Evolutionary conservation across 768 basidiomycete genomes (phyloP), one percentile per base, ranked within the genome.

Genomic region (Pleurotus citrinopileatus): DNA sequence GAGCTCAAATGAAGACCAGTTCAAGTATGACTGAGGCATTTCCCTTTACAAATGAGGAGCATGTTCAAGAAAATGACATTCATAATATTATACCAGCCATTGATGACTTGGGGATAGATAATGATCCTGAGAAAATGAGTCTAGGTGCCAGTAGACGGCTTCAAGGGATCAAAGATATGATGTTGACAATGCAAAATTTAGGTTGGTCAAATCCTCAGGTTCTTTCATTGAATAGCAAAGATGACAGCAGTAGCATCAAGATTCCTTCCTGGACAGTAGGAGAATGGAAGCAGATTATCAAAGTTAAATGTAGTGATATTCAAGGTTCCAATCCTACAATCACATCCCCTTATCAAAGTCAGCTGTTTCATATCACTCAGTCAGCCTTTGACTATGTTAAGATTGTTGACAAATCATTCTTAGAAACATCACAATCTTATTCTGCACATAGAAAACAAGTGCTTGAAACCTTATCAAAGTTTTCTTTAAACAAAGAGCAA

Each of bases 401-500:
- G 15, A n/a, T 55, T 38, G 32, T 48, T 37, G 46, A 50, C 25
- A 40, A 42, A 20, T 47, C 22, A 9, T 46, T 45, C 28, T 34
- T 46, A 22, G 43, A 53, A 8, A 43, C n/a, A 44, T 12, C 46
- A 17, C 19, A 9, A n/a, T 44, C 13, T 38, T 9, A 51, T 7
- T 9, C 2, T 17, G 1, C 32, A 51, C 10, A n/a, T n/a, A n/a
- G n/a, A 17, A 51, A 4, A 9, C 12, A 1, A 3, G 19, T 13
- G 44, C 28, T 5, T 5, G 4, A 10, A 25, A 46, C 26, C 8
- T 13, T 12, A 15, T 19, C 6, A 4, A 4, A 19, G 12, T 69
- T 54, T 50, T 47, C 26, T 6, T 36, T 71, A 0, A 71, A 73
- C 52, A 19, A 36, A 0, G 69, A 70, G 48, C 72, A 72, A 59